phyloP scores from a whole-genome alignment of 2,329 filamentous ascomycete genomes.

The Sporothrix brasiliensis region DNA sequence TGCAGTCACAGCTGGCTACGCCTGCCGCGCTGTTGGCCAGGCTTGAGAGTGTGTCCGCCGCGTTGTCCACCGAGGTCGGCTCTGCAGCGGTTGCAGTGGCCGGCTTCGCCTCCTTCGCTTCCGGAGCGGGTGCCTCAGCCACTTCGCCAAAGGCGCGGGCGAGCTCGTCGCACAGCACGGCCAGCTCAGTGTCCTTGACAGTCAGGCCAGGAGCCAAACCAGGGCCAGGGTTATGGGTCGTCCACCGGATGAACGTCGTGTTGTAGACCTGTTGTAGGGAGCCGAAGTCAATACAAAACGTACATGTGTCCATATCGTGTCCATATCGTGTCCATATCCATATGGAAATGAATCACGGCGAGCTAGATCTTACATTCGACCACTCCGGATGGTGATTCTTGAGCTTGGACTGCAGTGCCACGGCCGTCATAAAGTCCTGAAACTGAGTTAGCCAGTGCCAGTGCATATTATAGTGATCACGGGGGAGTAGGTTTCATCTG shows the following conservation, averaged over 20 bases:
- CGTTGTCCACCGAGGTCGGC: constrained; percentile 35
- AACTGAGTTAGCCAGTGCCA: not conserved
- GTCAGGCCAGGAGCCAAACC: constrained; percentile 69
- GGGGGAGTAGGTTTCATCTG: not conserved
- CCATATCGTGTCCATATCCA: no score
- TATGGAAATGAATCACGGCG: not conserved
- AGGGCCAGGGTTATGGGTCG: constrained; percentile 63
- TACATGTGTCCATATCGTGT: no score
- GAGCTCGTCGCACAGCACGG: constrained; percentile 62
- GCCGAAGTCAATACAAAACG: not conserved
- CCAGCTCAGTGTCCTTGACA: constrained; percentile 64
- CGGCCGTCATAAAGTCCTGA: constrained; percentile 74
- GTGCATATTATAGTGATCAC: not conserved
- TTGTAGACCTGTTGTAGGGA: constrained; percentile 64
- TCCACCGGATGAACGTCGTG: constrained; percentile 71
- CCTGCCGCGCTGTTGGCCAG: constrained; percentile 53
- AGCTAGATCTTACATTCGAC: constrained; percentile 61
- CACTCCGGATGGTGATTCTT: constrained; percentile 75
- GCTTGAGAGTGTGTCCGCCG: constrained; percentile 45
- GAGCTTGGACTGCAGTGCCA: constrained; percentile 68
- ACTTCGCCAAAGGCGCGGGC: constrained; percentile 61
- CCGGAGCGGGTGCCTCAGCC: not conserved
- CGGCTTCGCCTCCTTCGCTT: not conserved
- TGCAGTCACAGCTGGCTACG: constrained; percentile 58
- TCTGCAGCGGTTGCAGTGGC: not conserved